phyloP scores from a whole-genome alignment of 1,284 basidiomycete species.

The Ustilago trichophora region DNA sequence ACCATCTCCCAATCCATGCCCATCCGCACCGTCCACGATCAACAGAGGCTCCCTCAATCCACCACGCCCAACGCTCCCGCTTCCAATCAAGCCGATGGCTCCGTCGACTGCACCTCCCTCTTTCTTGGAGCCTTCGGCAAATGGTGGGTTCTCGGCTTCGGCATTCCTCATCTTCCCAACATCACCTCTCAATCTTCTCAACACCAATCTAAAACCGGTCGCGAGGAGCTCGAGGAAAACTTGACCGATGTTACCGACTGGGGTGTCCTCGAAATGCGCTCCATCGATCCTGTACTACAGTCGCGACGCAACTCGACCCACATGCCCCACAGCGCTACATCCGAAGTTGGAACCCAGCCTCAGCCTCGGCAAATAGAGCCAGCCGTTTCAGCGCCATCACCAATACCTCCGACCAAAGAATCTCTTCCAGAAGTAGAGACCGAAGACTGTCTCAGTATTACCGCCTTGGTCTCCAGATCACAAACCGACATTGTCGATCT shows the following conservation, averaged over 20 bases:
- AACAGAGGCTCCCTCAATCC: too few relatives aligned
- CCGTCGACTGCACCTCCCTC: conserved; percentile 74
- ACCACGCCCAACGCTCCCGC: not conserved
- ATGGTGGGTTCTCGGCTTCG: conserved; percentile 81
- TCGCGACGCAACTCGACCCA: conserved; percentile 23
- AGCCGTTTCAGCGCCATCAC: not conserved
- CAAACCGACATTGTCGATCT: conserved; percentile 69
- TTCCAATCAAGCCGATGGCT: conserved; percentile 45
- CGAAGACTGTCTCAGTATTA: conserved; percentile 27
- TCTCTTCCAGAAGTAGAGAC: not conserved
- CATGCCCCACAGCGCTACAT: conserved; percentile 5
- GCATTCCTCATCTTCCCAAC: conserved; percentile 27
- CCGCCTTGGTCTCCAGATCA: conserved; percentile 24
- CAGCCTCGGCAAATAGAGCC: too few relatives aligned
- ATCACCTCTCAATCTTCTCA: conserved; percentile 72
- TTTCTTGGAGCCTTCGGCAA: conserved; percentile 85
- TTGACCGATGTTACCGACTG: conserved; percentile 72
- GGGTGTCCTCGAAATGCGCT: conserved; percentile 73
- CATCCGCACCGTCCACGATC: conserved; percentile 2
- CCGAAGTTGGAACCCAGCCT: conserved; percentile 1
- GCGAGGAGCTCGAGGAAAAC: conserved; percentile 73
- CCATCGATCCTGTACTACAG: conserved; percentile 34
- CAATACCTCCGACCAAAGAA: conserved; percentile 5
- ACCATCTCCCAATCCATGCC: conserved; percentile 68
- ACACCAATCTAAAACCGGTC: conserved; percentile 49